Conservation (phyloP, 2,329 filamentous ascomycete species). For the Penicillium expansum region DNA sequence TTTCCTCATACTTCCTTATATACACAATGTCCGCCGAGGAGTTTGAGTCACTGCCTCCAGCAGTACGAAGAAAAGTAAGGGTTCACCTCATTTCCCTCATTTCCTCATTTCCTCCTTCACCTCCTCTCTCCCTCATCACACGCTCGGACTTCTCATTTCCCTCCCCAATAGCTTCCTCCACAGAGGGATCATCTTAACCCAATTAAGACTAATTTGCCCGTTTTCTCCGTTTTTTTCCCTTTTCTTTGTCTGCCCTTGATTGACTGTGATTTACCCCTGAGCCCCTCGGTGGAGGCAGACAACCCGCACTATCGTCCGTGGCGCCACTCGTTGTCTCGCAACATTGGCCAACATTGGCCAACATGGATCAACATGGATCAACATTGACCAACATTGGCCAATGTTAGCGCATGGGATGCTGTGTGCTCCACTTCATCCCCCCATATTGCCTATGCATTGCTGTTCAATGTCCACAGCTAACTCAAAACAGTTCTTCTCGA, state of each 20-base stretch:
- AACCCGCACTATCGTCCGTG: conserved; percentile 15
- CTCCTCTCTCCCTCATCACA: not conserved
- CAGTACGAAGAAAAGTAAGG: conserved; percentile 59
- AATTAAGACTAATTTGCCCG: not conserved
- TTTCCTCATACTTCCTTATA: not conserved
- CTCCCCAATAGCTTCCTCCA: conserved; percentile 12
- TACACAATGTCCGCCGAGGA: conserved; percentile 26
- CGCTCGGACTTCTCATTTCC: not conserved
- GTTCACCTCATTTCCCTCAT: not conserved
- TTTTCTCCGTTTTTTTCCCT: not conserved
- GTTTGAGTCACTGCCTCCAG: conserved; percentile 55
- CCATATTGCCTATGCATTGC: conserved; percentile 3
- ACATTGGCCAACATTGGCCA: too few relatives aligned
- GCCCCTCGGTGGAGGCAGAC: conserved; percentile 8
- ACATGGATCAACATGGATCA: too few relatives aligned
- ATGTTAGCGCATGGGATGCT: conserved; percentile 5
- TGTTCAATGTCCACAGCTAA: conserved; percentile 17
- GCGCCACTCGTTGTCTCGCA: conserved; percentile 5
- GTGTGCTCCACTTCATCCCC: conserved; percentile 8
- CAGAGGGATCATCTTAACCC: conserved; percentile 6
- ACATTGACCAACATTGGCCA: conserved; percentile 6
- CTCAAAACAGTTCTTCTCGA: conserved; percentile 40
- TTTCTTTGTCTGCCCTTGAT: not conserved
- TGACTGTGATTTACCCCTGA: conserved; percentile 13
- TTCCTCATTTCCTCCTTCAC: not conserved